A percentile compares a stretch with the other conserved stretches of the same genome.
phyloP scores from a whole-genome alignment of 495 filamentous ascomycete species.

The Penicillium silybi region DNA sequence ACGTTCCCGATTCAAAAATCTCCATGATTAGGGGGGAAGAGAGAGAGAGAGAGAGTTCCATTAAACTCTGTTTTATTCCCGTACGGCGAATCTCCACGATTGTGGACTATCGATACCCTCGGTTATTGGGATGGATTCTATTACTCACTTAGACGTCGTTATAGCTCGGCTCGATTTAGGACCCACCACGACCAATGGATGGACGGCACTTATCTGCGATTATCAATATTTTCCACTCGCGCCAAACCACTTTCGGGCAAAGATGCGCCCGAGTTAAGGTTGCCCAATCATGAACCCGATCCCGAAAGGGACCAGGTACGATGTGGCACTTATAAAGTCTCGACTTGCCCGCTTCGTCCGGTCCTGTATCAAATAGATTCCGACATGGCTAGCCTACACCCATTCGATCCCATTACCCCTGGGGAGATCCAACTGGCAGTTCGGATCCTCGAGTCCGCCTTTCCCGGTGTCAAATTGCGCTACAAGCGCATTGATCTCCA shows the following conservation, averaged over 20 bases:
- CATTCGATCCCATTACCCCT: slow-evolving; percentile 41
- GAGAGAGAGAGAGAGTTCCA: too few relatives aligned
- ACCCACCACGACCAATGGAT: not conserved
- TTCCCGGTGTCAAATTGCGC: slow-evolving; percentile 37
- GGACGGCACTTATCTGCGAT: not conserved
- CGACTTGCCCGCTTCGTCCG: not conserved
- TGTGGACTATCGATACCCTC: too few relatives aligned
- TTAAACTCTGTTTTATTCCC: too few relatives aligned
- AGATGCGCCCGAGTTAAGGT: slow-evolving; percentile 13
- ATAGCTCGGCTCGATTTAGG: not conserved
- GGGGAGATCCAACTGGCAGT: slow-evolving; percentile 41
- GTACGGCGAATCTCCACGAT: too few relatives aligned
- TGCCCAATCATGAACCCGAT: slow-evolving; percentile 18
- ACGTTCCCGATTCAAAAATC: too few relatives aligned
- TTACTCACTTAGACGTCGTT: too few relatives aligned
- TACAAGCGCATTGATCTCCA: slow-evolving; percentile 46
- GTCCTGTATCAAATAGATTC: not conserved
- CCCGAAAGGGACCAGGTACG: not conserved
- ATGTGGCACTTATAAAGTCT: slow-evolving; percentile 1
- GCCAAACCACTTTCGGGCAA: slow-evolving; percentile 18
- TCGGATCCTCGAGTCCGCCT: slow-evolving; percentile 35
- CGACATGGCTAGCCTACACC: slow-evolving; percentile 31
- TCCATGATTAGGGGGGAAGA: too few relatives aligned
- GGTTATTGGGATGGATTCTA: too few relatives aligned
- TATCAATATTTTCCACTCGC: not conserved